A percentile compares a stretch with the other conserved stretches of the same genome.
Conservation (phyloP, 805 yeast genomes). For the Ogataea haglerorum region DNA sequence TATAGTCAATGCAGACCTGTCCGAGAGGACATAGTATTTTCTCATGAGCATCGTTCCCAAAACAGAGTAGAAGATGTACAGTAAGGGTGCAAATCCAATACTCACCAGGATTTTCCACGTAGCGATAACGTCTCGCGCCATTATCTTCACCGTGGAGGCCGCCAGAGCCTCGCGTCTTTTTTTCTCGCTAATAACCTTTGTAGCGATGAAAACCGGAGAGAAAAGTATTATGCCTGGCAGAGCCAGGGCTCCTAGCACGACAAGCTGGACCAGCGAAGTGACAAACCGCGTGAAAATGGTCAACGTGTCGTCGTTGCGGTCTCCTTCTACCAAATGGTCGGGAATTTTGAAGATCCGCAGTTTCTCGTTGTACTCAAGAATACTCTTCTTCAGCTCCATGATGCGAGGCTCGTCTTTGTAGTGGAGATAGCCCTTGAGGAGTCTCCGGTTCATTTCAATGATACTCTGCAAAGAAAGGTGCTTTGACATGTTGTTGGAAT, state of each 20-base stretch:
- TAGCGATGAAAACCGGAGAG: constrained; percentile 80
- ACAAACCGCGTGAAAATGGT: constrained; percentile 26
- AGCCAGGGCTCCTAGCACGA: constrained; percentile 57
- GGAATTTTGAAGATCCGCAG: constrained; percentile 49
- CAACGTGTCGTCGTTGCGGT: constrained; percentile 23
- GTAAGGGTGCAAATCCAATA: constrained; percentile 82
- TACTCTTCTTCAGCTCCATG: constrained; percentile 55
- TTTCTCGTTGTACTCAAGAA: constrained; percentile 64
- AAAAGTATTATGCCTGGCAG: constrained; percentile 87
- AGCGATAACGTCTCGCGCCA: constrained; percentile 91
- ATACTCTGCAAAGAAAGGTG: constrained; percentile 76
- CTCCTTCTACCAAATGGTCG: constrained; percentile 57
- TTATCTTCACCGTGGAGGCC: constrained; percentile 82
- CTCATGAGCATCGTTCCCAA: constrained; percentile 44
- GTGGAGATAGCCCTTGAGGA: constrained; percentile 76
- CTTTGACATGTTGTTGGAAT: constrained; percentile 69
- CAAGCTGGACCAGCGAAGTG: constrained; percentile 40
- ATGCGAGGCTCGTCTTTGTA: constrained; percentile 70
- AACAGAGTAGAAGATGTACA: constrained; percentile 77
- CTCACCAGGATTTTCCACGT: constrained; percentile 95
- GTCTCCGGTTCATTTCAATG: constrained; percentile 86
- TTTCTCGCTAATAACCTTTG: constrained; percentile 66
- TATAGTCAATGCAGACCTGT: constrained; percentile 20
- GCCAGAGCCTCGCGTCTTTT: constrained; percentile 81
- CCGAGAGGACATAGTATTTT: constrained; percentile 19